Percentiles rank a stretch among this genome's conserved stretches.
Conservation (phyloP, 768 basidiomycete genomes). For the Obba rivulosa region DNA sequence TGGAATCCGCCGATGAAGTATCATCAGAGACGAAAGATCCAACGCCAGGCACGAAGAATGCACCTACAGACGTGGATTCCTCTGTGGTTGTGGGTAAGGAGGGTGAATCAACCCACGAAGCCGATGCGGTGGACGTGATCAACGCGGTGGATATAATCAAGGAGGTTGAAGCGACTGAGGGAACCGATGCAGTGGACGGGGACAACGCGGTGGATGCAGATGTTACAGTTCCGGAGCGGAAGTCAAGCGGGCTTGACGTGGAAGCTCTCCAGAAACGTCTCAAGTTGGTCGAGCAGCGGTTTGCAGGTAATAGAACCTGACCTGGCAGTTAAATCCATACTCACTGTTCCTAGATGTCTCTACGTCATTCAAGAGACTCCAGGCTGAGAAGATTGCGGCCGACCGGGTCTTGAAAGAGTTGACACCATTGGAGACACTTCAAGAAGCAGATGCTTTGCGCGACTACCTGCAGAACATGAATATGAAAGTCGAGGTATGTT, state of each 20-base stretch:
- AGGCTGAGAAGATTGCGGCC: slow-evolving; percentile 63
- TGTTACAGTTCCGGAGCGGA: too few relatives aligned
- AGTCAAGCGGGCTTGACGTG: slow-evolving; percentile 26
- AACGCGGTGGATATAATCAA: too few relatives aligned
- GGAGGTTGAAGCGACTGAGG: too few relatives aligned
- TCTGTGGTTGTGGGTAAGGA: too few relatives aligned
- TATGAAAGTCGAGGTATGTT: slow-evolving; percentile 66
- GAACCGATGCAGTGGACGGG: too few relatives aligned
- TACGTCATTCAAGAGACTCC: slow-evolving; percentile 68
- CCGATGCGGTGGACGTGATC: too few relatives aligned
- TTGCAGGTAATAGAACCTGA: slow-evolving; percentile 43
- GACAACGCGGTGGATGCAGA: too few relatives aligned
- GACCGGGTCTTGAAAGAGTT: slow-evolving; percentile 65
- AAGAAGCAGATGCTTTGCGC: slow-evolving; percentile 61
- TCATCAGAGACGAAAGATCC: too few relatives aligned
- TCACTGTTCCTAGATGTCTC: slow-evolving; percentile 54
- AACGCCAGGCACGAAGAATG: too few relatives aligned
- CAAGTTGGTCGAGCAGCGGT: slow-evolving; percentile 71
- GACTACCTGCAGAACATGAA: slow-evolving; percentile 67
- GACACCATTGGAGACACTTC: slow-evolving; percentile 63
- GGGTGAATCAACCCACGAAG: too few relatives aligned
- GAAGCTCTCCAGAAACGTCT: slow-evolving; percentile 63
- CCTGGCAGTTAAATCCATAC: not conserved
- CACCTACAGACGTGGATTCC: too few relatives aligned
- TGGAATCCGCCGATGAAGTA: too few relatives aligned